These are phyloP conservation scores for Ogataea nonfermentans DNA, from an alignment of 805 yeast genomes.

Conservation along the genomic window DNA sequence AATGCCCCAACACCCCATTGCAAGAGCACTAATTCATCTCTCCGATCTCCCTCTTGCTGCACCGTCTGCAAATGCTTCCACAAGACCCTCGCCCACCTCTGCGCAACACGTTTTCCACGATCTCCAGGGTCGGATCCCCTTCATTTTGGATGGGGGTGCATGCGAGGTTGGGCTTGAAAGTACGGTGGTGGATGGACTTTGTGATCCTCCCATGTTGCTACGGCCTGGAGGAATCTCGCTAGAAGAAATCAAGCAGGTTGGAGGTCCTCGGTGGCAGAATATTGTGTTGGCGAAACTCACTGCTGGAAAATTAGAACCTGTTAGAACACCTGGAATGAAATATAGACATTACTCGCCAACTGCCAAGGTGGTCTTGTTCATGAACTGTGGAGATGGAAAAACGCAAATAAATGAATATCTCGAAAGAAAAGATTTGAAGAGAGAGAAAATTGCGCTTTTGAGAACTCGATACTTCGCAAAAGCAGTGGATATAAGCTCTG, in stretches of 20 bases:
- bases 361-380: constrained; percentile 73
- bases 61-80: constrained; percentile 96
- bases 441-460: constrained; percentile 50
- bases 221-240: constrained; percentile 93
- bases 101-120: constrained; percentile 87
- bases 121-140: constrained; percentile 73
- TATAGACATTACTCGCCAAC: constrained; percentile 92
- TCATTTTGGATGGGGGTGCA: constrained; percentile 87
- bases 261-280: constrained; percentile 68
- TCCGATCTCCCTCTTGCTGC: constrained; percentile 93
- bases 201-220: constrained; percentile 77
- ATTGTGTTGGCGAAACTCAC: constrained; percentile 63
- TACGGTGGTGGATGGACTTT: constrained; percentile 90
- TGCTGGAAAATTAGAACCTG: constrained; percentile 65
- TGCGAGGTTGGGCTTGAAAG: constrained; percentile 90
- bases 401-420: constrained; percentile 14
- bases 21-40: constrained; percentile 81
- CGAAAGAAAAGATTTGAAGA: constrained; percentile 9
- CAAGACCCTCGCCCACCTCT: constrained; percentile 88
- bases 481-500: constrained; percentile 15
- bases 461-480: constrained; percentile 39
- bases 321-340: constrained; percentile 96
- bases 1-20: constrained; percentile 83
- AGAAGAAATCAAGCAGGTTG: constrained; percentile 64
- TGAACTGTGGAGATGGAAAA: constrained; percentile 46